Base-by-base conservation (phyloP, 2,329 filamentous ascomycete species). In the Gaeumannomyces sp. region DNA sequence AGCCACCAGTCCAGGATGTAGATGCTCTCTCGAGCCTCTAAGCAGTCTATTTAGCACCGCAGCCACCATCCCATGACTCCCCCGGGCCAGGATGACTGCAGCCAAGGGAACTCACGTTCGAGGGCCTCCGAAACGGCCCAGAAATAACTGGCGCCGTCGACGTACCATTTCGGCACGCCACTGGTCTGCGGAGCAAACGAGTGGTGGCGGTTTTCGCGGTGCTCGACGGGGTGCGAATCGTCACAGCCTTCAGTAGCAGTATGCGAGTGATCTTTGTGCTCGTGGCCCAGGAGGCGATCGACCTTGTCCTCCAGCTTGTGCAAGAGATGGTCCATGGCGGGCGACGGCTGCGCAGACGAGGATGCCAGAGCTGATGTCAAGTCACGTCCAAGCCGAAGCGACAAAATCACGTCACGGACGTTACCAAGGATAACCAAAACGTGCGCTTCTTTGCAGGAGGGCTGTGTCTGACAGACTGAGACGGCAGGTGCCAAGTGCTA, bases 1-100 rank as follows among this genome's bases (percentile, higher is more conserved):
- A 96, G 76, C 92, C 93, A 96, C 92, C 90, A 95, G 73, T 94
- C 91, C 59, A 96, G 79, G 68, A 96, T 96, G 83, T 90, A 93
- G 70, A 96, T 89, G 58, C 85, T 90, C 70, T 94, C 86, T 68
- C 80, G 83, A 3, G 92, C 92, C 71, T 85, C 87, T 85, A 68
- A 11, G 33, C 33, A 31, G 22, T 16, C 19, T 10, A 16, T 56
- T 33, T 31, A 65, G 56, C 22, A 45, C 16, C 22, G 13, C 35
- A 3, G n/a, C 35, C n/a, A 16, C n/a, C 16, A 11, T 22, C 28
- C 10, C 6, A 11, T 14, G 10, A 25, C 10, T 16, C 14, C 27
- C 2, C 16, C 7, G n/a, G n/a, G 3, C 33, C 33, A 16, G 3
- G 28, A 10, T 8, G 25, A 7, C 6, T 19, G 3, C 10, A 11